phyloP scores from a whole-genome alignment of 257 asterid genomes.

The Prunella vulgaris region DNA sequence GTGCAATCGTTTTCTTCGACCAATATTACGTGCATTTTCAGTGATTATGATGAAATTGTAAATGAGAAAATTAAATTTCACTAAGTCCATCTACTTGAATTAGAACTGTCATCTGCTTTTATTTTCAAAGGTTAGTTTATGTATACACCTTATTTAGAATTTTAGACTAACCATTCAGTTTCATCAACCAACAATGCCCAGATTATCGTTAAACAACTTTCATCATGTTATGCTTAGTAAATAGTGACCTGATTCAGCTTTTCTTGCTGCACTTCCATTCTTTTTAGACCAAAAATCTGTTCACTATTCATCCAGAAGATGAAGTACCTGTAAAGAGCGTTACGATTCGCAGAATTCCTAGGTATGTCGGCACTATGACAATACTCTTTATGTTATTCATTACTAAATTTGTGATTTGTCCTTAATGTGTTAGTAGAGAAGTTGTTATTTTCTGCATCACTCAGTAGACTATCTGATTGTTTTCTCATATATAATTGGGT shows the following conservation, averaged over 20 bases:
- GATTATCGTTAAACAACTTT: neutral
- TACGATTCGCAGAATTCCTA: conserved; percentile 81
- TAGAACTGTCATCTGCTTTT: neutral
- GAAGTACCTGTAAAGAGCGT: conserved; percentile 73
- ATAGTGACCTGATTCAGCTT: neutral
- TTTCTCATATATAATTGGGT: neutral
- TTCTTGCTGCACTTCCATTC: neutral
- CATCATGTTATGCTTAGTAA: neutral
- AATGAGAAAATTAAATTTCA: neutral
- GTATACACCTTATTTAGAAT: neutral
- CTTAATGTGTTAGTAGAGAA: neutral
- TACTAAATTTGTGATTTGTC: neutral
- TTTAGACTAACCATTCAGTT: neutral
- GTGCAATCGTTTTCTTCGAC: neutral
- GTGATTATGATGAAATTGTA: neutral
- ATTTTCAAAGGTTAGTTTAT: neutral
- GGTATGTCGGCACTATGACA: conserved; percentile 32
- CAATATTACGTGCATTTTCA: neutral
- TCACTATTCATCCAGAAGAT: conserved; percentile 77
- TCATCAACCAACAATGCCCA: neutral
- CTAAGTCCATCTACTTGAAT: neutral
- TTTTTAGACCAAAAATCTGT: conserved; percentile 68
- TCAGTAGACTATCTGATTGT: neutral
- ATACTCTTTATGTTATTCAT: neutral
- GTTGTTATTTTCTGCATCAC: neutral